phyloP scores from a whole-genome alignment of 345 rosid genomes.

The Bruguiera sexangula region DNA sequence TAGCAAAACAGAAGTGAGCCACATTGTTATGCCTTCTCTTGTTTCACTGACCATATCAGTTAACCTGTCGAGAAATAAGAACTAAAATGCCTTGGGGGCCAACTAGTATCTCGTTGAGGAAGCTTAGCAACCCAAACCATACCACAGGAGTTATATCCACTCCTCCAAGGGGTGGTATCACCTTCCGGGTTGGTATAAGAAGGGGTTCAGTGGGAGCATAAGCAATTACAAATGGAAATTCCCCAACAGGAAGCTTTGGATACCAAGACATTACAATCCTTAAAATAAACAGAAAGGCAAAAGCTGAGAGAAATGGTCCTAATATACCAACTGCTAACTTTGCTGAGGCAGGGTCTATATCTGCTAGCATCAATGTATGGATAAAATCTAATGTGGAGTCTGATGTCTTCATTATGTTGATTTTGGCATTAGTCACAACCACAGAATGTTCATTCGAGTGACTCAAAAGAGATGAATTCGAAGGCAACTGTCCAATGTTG shows the following conservation, averaged over 20 bases:
- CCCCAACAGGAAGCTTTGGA: conserved; percentile 76
- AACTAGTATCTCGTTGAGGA: conserved; percentile 76
- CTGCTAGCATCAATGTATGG: conserved; percentile 41
- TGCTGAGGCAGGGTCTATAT: conserved; percentile 70
- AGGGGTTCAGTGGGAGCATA: conserved; percentile 93
- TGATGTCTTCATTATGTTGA: neutral
- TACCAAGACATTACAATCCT: conserved; percentile 96
- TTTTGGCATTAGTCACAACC: neutral
- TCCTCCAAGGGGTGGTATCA: conserved; percentile 87
- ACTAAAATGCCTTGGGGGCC: conserved; percentile 95
- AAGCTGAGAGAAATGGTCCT: conserved; percentile 71
- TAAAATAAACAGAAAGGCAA: conserved; percentile 63
- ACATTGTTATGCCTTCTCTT: neutral
- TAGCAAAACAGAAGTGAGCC: neutral
- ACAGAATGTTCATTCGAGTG: neutral
- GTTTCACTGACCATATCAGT: conserved; percentile 16
- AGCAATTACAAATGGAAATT: conserved; percentile 80
- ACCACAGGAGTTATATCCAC: conserved; percentile 92
- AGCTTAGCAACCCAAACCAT: conserved; percentile 80
- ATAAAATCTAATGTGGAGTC: conserved; percentile 22
- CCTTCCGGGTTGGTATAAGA: conserved; percentile 61
- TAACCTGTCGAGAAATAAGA: conserved; percentile 71
- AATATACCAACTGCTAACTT: conserved; percentile 62
- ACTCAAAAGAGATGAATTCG: conserved; percentile 5
- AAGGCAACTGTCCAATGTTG: conserved; percentile 2